Evolutionary conservation across 2,329 filamentous ascomycete genomes (phyloP).

Genomic region (Colletotrichum noveboracense): DNA sequence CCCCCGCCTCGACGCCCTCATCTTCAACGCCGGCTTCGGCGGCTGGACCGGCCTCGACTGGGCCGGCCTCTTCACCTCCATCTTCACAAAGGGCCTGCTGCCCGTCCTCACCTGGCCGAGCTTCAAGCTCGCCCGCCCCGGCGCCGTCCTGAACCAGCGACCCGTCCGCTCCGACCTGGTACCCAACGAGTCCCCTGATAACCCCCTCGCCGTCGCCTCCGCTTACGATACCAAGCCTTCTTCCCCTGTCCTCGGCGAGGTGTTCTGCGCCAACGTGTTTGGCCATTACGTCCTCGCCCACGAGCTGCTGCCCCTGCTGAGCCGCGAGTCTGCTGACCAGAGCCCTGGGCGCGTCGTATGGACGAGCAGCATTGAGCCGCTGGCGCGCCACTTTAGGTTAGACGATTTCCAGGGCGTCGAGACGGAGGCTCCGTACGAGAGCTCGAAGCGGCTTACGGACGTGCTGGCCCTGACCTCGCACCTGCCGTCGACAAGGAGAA

Average conservation of each 20-base stretch:
- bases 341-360: slow-evolving; percentile 77
- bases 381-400: slow-evolving; percentile 56
- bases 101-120: slow-evolving; percentile 77
- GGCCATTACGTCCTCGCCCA: slow-evolving; percentile 92
- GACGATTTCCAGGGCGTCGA: slow-evolving; percentile 79
- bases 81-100: slow-evolving; percentile 65
- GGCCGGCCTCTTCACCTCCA: slow-evolving; percentile 56
- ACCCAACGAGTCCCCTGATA: slow-evolving; percentile 11
- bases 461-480: slow-evolving; percentile 76
- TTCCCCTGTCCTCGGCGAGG: slow-evolving; percentile 71
- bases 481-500: slow-evolving; percentile 66
- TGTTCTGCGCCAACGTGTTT: slow-evolving; percentile 93
- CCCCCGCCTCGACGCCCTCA: slow-evolving; percentile 76
- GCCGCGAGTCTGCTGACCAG: slow-evolving; percentile 45
- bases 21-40: slow-evolving; percentile 89
- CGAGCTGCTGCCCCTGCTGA: slow-evolving; percentile 77
- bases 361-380: slow-evolving; percentile 82
- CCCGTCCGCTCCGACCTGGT: slow-evolving; percentile 24
- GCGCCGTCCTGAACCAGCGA: slow-evolving; percentile 47
- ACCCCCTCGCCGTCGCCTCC: slow-evolving; percentile 7
- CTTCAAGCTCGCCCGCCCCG: slow-evolving; percentile 71
- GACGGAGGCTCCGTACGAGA: slow-evolving; percentile 76
- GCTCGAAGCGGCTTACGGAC: slow-evolving; percentile 86
- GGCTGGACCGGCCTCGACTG: slow-evolving; percentile 85
- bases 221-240: slow-evolving; percentile 46